Percentiles rank a stretch among this genome's conserved stretches.
phyloP scores from a whole-genome alignment of 2,329 filamentous ascomycete species.

The Uncinocarpus reesii region DNA sequence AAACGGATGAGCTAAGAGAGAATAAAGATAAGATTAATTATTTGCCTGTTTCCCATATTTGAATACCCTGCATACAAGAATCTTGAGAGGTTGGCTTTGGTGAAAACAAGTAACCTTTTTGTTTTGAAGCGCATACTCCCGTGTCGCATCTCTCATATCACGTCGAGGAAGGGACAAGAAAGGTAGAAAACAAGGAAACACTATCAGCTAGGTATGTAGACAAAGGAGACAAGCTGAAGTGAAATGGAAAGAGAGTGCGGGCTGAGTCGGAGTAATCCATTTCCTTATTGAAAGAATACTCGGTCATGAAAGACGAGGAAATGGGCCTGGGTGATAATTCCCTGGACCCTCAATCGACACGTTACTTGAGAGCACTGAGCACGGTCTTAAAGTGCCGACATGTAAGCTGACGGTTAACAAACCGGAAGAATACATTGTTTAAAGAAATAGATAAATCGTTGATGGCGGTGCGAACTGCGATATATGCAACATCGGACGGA shows the following conservation, averaged over 20 bases:
- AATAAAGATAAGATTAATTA: too few species aligned
- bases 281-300: neutral
- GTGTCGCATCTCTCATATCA: constrained; percentile 8
- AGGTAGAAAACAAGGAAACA: constrained; percentile 5
- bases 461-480: neutral
- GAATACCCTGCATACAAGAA: neutral
- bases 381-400: neutral
- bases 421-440: neutral
- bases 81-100: neutral
- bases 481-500: constrained; percentile 1
- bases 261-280: neutral
- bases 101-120: neutral
- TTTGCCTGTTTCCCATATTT: neutral
- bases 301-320: neutral
- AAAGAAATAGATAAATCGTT: neutral
- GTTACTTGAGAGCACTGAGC: neutral
- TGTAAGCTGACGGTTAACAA: neutral
- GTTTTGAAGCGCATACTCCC: neutral
- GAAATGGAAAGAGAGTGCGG: constrained; percentile 21
- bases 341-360: neutral
- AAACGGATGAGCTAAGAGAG: too few species aligned
- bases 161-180: neutral
- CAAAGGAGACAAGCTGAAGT: constrained; percentile 20
- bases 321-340: neutral
- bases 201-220: constrained; percentile 18